phyloP scores from a whole-genome alignment of 1,139 yeast species.

The Casaregolazyma lundiana region DNA sequence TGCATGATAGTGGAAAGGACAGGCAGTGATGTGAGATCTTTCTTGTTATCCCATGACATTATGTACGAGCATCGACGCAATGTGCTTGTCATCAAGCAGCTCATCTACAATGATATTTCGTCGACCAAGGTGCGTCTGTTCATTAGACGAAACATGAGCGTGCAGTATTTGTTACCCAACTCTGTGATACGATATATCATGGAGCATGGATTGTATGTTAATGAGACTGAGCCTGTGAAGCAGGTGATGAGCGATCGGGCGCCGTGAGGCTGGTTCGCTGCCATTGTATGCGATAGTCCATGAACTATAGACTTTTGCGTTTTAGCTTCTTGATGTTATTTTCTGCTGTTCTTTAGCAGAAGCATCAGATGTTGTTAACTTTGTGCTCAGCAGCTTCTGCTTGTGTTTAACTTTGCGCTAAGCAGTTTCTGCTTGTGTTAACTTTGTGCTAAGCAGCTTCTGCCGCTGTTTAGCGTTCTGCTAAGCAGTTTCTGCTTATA shows the following conservation, averaged over 20 bases:
- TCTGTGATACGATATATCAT: conserved; percentile 92
- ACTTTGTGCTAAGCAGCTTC: too few relatives aligned
- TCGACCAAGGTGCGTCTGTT: conserved; percentile 92
- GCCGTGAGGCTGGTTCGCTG: conserved; percentile 17
- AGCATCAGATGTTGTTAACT: too few relatives aligned
- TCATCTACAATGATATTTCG: conserved; percentile 91
- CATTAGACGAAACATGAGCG: conserved; percentile 92
- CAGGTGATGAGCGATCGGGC: conserved; percentile 57
- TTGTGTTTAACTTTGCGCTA: too few relatives aligned
- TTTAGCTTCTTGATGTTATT: too few relatives aligned
- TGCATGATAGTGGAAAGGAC: conserved; percentile 95
- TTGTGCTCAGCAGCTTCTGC: too few relatives aligned
- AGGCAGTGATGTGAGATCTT: conserved; percentile 91
- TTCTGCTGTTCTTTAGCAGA: too few relatives aligned
- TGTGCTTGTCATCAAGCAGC: conserved; percentile 88
- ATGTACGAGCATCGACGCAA: conserved; percentile 96
- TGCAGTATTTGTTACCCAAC: conserved; percentile 89
- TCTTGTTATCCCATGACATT: conserved; percentile 86
- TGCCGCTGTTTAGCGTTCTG: too few relatives aligned
- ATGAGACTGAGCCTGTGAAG: conserved; percentile 90
- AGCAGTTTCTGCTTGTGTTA: too few relatives aligned
- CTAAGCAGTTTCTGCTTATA: too few relatives aligned
- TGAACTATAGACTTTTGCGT: background rate
- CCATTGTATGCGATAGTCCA: too few relatives aligned
- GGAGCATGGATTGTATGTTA: conserved; percentile 78